phyloP scores from a whole-genome alignment of 257 asterid genomes.

The Fraxinus anomala region DNA sequence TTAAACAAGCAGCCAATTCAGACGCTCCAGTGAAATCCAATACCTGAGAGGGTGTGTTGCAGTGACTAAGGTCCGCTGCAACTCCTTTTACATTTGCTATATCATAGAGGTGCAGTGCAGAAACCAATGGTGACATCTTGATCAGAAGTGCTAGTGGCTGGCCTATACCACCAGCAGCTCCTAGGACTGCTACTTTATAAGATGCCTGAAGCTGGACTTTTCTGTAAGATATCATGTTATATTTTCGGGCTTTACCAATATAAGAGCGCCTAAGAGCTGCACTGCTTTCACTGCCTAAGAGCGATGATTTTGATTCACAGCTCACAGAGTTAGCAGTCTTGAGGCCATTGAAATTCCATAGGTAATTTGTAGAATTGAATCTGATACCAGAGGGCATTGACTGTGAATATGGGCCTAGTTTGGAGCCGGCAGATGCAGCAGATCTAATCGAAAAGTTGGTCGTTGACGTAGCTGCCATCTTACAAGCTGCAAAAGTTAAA shows the following conservation, averaged over 20 bases:
- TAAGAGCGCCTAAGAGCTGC: slow-evolving; percentile 38
- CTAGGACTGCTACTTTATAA: slow-evolving; percentile 78
- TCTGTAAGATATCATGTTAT: slow-evolving; percentile 34
- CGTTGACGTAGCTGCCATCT: slow-evolving; percentile 77
- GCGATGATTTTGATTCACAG: slow-evolving; percentile 44
- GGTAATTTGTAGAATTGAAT: slow-evolving; percentile 43
- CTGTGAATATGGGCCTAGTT: slow-evolving; percentile 37
- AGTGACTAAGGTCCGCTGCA: slow-evolving; percentile 86
- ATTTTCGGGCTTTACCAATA: slow-evolving; percentile 37
- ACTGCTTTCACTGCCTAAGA: slow-evolving; percentile 49
- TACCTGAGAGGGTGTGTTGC: slow-evolving; percentile 82
- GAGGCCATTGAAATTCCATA: slow-evolving; percentile 53
- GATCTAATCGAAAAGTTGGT: slow-evolving; percentile 59
- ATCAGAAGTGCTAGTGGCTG: slow-evolving; percentile 77
- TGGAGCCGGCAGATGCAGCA: slow-evolving; percentile 44
- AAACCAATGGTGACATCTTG: slow-evolving; percentile 89
- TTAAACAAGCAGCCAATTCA: slow-evolving; percentile 64
- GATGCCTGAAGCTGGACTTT: slow-evolving; percentile 75
- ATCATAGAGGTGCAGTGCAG: slow-evolving; percentile 68
- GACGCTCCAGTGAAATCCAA: slow-evolving; percentile 66
- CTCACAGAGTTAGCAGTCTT: slow-evolving; percentile 42
- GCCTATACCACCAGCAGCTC: slow-evolving; percentile 89
- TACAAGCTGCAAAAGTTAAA: slow-evolving; percentile 42
- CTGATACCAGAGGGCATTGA: slow-evolving; percentile 49
- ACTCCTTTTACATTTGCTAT: slow-evolving; percentile 85